Base-by-base conservation (phyloP, 208 protist genomes). In the Jaenimonas drosophilae region DNA sequence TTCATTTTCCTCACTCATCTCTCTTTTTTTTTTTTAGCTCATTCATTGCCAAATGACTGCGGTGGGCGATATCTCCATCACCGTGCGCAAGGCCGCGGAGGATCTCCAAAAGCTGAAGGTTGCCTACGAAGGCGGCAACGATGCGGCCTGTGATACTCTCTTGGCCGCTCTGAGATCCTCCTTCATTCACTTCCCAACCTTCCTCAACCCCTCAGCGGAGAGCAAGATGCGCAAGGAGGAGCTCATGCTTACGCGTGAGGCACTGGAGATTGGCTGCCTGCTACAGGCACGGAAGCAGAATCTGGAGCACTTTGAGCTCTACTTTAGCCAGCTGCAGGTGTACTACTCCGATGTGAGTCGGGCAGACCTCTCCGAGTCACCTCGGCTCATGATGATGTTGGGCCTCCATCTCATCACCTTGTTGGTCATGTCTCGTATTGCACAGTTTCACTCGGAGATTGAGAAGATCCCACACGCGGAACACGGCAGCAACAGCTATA, bases 381-480 rank as follows among this genome's bases (percentile, higher is more conserved):
- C 76, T 24, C 54, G 76, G 42, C 77, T 68, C 36, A 47, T 80
- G 50, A 77, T 90, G 49, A 69, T 95, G 30, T 57, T 94, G 21
- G 91, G 91, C 37, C 66, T 97, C 14, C 93, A 96, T 53, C 60
- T 97, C 6, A 67, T 96, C 2, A 66, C 80, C 4, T 69, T 97
- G 16, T 71, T 97, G 12, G 84, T 91, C 12, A 57, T 56, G 32
- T 91, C 71, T 64, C 64, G 69, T 27, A 94, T 93, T 48, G 84
- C 86, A 1, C 69, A 95, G 70, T 97, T 96, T 34, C 91, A 97
- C 64, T 90, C 89, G 3, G 82, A 97, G 54, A 62, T 97, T 49
- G 91, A 96, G 48, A 79, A 87, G 34, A 94, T 96, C 23, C 77
- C 88, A 3, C 63, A 79, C 27, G 59, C 64, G 17, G 70, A 71